These are phyloP conservation scores for Calonectria fujianensis DNA, from an alignment of 2,329 filamentous ascomycete genomes.

Conservation along the genomic window DNA sequence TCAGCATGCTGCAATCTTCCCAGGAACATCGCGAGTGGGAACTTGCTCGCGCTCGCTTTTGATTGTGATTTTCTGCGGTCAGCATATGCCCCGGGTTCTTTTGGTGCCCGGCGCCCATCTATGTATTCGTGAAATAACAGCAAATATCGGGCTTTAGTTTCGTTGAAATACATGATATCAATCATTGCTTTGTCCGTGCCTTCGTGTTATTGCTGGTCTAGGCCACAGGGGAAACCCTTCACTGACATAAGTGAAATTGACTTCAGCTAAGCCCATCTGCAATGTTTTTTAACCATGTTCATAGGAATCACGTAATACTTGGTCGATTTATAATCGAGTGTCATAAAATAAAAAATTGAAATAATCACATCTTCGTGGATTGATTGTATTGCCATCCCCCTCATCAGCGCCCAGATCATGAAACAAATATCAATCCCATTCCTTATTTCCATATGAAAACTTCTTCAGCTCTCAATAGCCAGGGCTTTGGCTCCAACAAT, in stretches of 20 bases:
- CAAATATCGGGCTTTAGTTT: not conserved
- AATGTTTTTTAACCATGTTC: not conserved
- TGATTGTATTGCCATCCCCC: not conserved
- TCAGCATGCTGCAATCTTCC: not conserved
- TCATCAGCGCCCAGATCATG: not conserved
- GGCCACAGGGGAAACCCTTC: too few relatives aligned
- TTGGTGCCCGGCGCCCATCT: not conserved
- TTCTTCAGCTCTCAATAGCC: slow-evolving; percentile 76
- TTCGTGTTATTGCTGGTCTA: not conserved
- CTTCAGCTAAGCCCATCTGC: not conserved
- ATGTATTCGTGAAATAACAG: not conserved
- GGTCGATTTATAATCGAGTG: not conserved
- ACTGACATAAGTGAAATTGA: not conserved
- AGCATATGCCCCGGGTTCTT: not conserved
- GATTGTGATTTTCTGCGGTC: not conserved
- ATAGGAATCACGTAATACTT: not conserved
- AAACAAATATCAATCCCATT: not conserved
- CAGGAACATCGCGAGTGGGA: not conserved
- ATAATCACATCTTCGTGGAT: not conserved
- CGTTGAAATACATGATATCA: not conserved
- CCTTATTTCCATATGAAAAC: not conserved
- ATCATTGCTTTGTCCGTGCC: not conserved
- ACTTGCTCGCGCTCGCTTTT: not conserved
- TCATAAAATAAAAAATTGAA: not conserved
- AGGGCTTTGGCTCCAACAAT: slow-evolving; percentile 87